Conservation (phyloP, 2,329 filamentous ascomycete genomes). For the Hypoxylon sp. region DNA sequence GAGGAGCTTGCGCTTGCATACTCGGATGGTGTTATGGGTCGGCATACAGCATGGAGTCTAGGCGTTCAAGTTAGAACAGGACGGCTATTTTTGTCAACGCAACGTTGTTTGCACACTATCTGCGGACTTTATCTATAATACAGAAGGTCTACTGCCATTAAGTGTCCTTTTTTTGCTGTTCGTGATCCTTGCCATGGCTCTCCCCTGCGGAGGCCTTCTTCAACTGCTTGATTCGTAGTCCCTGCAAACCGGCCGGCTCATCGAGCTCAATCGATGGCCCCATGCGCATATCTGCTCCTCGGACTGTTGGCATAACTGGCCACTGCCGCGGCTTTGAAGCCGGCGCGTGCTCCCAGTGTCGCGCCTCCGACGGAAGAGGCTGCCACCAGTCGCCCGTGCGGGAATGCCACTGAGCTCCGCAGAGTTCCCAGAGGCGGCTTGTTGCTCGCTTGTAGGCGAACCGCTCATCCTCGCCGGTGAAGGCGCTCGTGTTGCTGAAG, state of each 20-base stretch:
- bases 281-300: slow-evolving; percentile 55
- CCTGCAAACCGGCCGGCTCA: slow-evolving; percentile 58
- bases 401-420: slow-evolving; percentile 77
- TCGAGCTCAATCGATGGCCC: slow-evolving; percentile 58
- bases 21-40: slow-evolving; percentile 30
- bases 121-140: slow-evolving; percentile 29
- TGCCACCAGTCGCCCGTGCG: slow-evolving; percentile 75
- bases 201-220: slow-evolving; percentile 33
- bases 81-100: slow-evolving; percentile 11
- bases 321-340: slow-evolving; percentile 42
- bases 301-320: slow-evolving; percentile 7
- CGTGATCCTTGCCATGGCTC: background rate
- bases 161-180: slow-evolving; percentile 1
- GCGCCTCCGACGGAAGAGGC: slow-evolving; percentile 71
- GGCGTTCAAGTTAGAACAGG: slow-evolving; percentile 33
- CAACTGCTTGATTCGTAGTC: slow-evolving; percentile 51
- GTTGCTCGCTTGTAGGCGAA: slow-evolving; percentile 85
- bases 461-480: slow-evolving; percentile 84
- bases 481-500: slow-evolving; percentile 75
- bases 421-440: slow-evolving; percentile 86
- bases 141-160: slow-evolving; percentile 1
- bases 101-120: slow-evolving; percentile 16
- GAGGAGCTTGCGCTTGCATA: slow-evolving; percentile 21
- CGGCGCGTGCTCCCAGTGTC: slow-evolving; percentile 72
- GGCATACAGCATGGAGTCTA: slow-evolving; percentile 44